Conservation (phyloP, 1,284 basidiomycete species). For the Apiotrichum veenhuisii region DNA sequence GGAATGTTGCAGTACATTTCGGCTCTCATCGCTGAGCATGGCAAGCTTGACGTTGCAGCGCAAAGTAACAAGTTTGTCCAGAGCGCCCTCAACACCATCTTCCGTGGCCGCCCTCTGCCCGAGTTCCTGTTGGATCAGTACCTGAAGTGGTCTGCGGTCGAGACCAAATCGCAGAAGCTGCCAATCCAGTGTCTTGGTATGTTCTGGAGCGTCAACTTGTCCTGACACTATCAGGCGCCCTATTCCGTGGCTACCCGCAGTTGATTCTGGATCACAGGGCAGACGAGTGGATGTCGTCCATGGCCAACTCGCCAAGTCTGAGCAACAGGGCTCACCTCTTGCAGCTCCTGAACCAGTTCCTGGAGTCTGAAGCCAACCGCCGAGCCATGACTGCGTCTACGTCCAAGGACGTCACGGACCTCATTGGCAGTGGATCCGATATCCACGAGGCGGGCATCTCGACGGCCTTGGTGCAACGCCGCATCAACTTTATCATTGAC, state of each 20-base stretch:
- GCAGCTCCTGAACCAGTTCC: constrained; percentile 84
- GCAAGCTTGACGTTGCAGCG: constrained; percentile 75
- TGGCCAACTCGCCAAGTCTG: constrained; percentile 68
- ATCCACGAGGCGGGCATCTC: constrained; percentile 94
- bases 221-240: constrained; percentile 58
- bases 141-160: constrained; percentile 49
- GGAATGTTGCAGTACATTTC: constrained; percentile 71
- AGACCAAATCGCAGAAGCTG: constrained; percentile 21
- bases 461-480: constrained; percentile 88
- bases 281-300: constrained; percentile 78
- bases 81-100: background rate
- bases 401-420: constrained; percentile 73
- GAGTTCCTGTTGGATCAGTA: constrained; percentile 75
- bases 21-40: constrained; percentile 79
- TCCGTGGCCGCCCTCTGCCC: constrained; percentile 55
- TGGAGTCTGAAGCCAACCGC: constrained; percentile 66
- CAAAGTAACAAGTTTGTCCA: constrained; percentile 58
- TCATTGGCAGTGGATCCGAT: constrained; percentile 88
- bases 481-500: constrained; percentile 73
- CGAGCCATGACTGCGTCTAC: constrained; percentile 53
- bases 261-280: constrained; percentile 77
- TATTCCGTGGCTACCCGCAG: constrained; percentile 87
- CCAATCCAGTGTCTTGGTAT: constrained; percentile 69
- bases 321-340: constrained; percentile 71
- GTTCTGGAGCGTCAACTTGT: constrained; percentile 14